Percentiles rank a stretch among this genome's conserved stretches.
phyloP scores from a whole-genome alignment of 768 basidiomycete species.

The Inosperma sp. region DNA sequence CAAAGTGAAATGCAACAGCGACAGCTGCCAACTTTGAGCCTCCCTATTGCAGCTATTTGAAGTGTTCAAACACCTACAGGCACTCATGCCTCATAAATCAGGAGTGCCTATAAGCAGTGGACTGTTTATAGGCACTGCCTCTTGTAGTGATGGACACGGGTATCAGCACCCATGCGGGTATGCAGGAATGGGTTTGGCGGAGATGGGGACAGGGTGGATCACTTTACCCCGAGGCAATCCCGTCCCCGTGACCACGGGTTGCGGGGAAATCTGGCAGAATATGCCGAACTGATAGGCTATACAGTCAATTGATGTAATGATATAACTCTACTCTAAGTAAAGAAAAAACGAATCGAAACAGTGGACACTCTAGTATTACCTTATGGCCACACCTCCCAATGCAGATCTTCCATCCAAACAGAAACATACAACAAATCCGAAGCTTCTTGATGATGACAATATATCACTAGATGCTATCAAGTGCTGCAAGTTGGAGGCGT shows the following conservation, averaged over 20 bases:
- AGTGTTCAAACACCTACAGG: too few species aligned
- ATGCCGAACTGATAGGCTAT: too few species aligned
- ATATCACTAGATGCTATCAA: not conserved
- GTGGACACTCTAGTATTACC: not conserved
- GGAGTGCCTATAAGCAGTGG: too few species aligned
- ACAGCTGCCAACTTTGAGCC: too few species aligned
- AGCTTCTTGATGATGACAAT: slow-evolving; percentile 3
- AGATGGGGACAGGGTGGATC: not conserved
- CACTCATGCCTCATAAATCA: too few species aligned
- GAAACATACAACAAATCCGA: not conserved
- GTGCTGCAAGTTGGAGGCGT: not conserved
- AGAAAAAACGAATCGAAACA: not conserved
- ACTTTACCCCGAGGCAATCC: not conserved
- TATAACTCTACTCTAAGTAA: not conserved
- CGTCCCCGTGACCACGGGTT: not conserved
- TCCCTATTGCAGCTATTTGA: too few species aligned
- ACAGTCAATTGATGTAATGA: not conserved
- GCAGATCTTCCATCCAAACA: not conserved
- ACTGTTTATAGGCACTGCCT: too few species aligned
- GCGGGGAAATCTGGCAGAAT: not conserved
- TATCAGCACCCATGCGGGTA: not conserved
- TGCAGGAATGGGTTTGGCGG: not conserved
- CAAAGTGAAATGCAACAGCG: too few species aligned
- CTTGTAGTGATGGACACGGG: slow-evolving; percentile 7
- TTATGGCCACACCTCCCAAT: not conserved